Base-by-base conservation (phyloP, 2,329 filamentous ascomycete genomes). In the Rhytidhysteron rufulum region DNA sequence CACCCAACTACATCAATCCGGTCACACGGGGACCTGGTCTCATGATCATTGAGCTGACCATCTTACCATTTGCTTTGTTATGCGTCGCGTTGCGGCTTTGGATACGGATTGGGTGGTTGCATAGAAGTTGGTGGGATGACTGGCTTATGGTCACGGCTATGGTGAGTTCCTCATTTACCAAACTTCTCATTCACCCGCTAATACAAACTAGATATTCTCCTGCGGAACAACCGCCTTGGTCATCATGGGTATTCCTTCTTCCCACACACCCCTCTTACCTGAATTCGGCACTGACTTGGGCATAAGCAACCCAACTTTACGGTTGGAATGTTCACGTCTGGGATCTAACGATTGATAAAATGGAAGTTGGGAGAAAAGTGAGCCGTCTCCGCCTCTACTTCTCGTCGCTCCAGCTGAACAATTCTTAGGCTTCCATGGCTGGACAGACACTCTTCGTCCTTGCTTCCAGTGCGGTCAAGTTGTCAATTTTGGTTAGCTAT, bases 1-100 rank as follows among this genome's bases (percentile, higher is more conserved):
- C 50, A 31, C 67, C 70, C 2, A 68, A 72, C 54, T 71, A 72
- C 42, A 54, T 59, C 34, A 44, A 73, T 41, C 70, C 70, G 1
- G 50, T 57, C 17, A 70, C 64, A 2, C 56, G 67, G 44, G 69
- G 70, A 11, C 54, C 64, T 15, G 63, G 58, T 5, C 51, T 73
- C 13, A 58, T 72, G 47, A 63, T 71, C n/a, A 53, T 65, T 16
- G 63, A 66, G 31, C 43, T 65, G 38, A 63, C 61, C 15, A 43
- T 66, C 31, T 46, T 65, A 16, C 61, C 63, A 7, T 50, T 65
- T 34, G 63, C 63, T 18, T 55, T 65, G 42, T 51, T 62, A 9
- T 59, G 59, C 18, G 60, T 66, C 16, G 50, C 55, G 29, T 50
- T 65, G 15, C 48, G 63, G 31, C 45, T 65, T 18, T 66, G 55